These are phyloP conservation scores for Bremia lactucae DNA, from an alignment of 352 stramenopile species.

Conservation along the genomic window DNA sequence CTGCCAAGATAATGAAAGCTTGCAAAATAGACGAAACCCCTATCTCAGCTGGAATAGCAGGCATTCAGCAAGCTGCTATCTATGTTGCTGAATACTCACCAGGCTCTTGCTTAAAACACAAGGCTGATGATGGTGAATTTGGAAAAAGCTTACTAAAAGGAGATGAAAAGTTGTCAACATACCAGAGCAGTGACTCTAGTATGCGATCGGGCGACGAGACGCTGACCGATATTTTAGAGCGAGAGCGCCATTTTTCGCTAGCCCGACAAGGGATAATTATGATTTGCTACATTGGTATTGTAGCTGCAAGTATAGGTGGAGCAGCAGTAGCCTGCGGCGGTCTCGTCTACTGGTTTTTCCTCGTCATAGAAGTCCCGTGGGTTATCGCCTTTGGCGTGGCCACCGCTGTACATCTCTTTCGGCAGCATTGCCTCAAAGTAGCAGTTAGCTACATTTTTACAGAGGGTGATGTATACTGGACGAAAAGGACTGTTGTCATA, in stretches of 20 bases:
- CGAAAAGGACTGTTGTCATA: conserved; percentile 20
- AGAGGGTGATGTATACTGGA: conserved; percentile 35
- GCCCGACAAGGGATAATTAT: conserved; percentile 28
- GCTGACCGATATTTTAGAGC: conserved; percentile 13
- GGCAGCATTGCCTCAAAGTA: conserved; percentile 25
- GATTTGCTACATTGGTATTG: conserved; percentile 30
- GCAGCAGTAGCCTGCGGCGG: conserved; percentile 23
- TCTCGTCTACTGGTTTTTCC: conserved; percentile 29
- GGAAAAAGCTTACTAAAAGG: conserved; percentile 13
- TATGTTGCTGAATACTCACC: conserved; percentile 7
- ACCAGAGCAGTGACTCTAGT: not conserved
- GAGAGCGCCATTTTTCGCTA: conserved; percentile 25
- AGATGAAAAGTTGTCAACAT: conserved; percentile 9
- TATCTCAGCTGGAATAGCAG: not conserved
- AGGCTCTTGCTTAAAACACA: conserved; percentile 3
- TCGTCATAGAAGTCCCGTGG: conserved; percentile 39
- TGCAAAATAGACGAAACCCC: too few relatives aligned
- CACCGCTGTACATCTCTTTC: conserved; percentile 18
- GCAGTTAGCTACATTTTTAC: conserved; percentile 29
- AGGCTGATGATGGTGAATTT: not conserved
- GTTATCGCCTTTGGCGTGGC: conserved; percentile 27
- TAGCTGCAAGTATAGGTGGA: conserved; percentile 19
- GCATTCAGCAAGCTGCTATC: conserved; percentile 1
- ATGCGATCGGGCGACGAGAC: conserved; percentile 8
- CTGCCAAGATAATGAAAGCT: conserved; percentile 12